These are phyloP conservation scores for Apophysomyces variabilis DNA, from an alignment of 371 early-diverging fungal species.

Conservation along the genomic window DNA sequence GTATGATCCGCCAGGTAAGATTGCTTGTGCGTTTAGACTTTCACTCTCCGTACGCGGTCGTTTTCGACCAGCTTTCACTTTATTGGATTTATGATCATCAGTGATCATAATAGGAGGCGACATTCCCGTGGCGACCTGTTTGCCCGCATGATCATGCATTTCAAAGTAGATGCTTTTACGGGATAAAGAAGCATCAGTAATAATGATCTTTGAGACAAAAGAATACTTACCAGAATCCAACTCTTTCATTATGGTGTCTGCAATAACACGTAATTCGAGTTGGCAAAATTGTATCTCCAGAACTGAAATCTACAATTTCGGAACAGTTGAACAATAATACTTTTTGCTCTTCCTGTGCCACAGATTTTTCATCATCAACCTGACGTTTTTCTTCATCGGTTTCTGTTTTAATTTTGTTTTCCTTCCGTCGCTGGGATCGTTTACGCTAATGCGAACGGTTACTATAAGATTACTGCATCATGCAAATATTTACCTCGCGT, in stretches of 20 bases:
- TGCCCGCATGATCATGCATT: slow-evolving; percentile 70
- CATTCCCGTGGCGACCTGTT: slow-evolving; percentile 77
- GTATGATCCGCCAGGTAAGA: slow-evolving; percentile 16
- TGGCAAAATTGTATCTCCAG: slow-evolving; percentile 89
- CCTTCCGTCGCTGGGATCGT: slow-evolving; percentile 59
- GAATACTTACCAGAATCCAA: slow-evolving; percentile 73
- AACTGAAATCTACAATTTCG: slow-evolving; percentile 86
- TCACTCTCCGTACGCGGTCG: slow-evolving; percentile 46
- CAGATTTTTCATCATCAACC: slow-evolving; percentile 52
- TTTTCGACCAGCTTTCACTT: slow-evolving; percentile 59
- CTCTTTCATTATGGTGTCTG: slow-evolving; percentile 90
- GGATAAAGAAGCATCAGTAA: slow-evolving; percentile 3
- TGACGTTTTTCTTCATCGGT: slow-evolving; percentile 18
- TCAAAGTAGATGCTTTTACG: slow-evolving; percentile 67
- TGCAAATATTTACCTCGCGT: slow-evolving; percentile 64
- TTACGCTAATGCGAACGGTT: slow-evolving; percentile 36
- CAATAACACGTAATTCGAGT: slow-evolving; percentile 96
- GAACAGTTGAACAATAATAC: slow-evolving; percentile 88
- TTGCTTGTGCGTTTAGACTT: slow-evolving; percentile 19
- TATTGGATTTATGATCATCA: slow-evolving; percentile 93
- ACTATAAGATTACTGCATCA: neutral
- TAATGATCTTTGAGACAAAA: neutral
- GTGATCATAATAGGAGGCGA: slow-evolving; percentile 96
- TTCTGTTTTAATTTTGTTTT: slow-evolving; percentile 45
- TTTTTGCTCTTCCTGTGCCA: slow-evolving; percentile 71